phyloP scores from a whole-genome alignment of 1,284 basidiomycete species.

The Stygiomarasmius scandens region DNA sequence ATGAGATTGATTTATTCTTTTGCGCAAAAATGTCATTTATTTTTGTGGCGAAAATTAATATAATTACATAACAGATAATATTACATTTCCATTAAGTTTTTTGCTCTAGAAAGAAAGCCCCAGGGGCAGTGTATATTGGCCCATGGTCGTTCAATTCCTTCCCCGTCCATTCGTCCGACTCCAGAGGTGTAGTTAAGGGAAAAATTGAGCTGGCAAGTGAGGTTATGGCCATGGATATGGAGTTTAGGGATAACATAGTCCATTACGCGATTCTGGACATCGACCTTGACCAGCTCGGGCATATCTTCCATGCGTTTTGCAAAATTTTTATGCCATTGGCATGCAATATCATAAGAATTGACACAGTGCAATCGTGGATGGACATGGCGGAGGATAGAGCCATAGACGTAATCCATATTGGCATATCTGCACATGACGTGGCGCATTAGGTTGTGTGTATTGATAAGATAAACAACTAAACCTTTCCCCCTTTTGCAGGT shows the following conservation, averaged over 20 bases:
- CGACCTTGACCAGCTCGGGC: slow-evolving; percentile 10
- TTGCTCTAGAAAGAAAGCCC: no score
- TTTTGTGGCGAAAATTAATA: no score
- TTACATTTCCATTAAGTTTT: no score
- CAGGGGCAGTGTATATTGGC: no score
- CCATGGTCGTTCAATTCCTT: slow-evolving; percentile 28
- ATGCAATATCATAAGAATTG: slow-evolving; percentile 14
- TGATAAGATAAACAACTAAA: background rate
- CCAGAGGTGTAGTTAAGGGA: slow-evolving; percentile 16
- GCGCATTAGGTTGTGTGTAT: background rate
- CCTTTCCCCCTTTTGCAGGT: slow-evolving; percentile 3
- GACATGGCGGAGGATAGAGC: background rate
- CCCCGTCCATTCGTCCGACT: slow-evolving; percentile 23
- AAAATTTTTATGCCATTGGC: slow-evolving; percentile 25
- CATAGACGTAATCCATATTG: slow-evolving; percentile 6
- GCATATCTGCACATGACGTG: slow-evolving; percentile 6
- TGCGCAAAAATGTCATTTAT: no score
- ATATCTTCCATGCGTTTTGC: slow-evolving; percentile 14
- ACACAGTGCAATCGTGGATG: background rate
- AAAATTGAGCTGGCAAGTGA: slow-evolving; percentile 18
- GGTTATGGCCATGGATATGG: slow-evolving; percentile 6
- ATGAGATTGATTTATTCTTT: no score
- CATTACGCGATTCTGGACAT: background rate
- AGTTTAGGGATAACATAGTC: slow-evolving; percentile 7
- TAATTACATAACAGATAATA: no score